Base-by-base conservation (phyloP, 352 stramenopile genomes). In the Globisporangium spiculum region DNA sequence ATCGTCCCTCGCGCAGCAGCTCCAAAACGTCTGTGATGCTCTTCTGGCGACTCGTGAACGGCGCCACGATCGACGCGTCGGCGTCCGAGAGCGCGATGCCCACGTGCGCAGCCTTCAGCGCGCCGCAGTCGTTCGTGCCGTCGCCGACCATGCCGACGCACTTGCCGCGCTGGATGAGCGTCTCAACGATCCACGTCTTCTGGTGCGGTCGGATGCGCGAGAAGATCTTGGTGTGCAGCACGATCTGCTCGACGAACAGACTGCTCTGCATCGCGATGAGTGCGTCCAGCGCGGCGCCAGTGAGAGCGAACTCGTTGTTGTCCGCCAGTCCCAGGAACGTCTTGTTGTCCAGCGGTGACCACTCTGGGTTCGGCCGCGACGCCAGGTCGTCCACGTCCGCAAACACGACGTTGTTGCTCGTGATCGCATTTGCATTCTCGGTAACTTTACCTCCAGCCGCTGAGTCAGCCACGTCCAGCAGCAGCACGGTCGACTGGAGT, bases 1-100 rank as follows among this genome's bases (percentile, higher is more conserved):
- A 95, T 20, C 92, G 86, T 38, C 94, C 94, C 75, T 98, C 94
- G 34, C 79, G 81, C 12, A 98, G 63, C 24, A 98, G 67, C 61
- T 91, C 85, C 1, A 94, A 70, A 1, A 97, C 91, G 58, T 93
- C 91, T 18, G 74, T 84, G 46, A 98, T 88, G 7, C 71, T 77
- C 59, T 97, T 95, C 27, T 89, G 80, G 30, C 91, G 76, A 55
- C 86, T 97, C 18, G 91, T 97, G 66, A 98, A 98, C n/a, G 91
- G 91, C 53, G 91, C 78, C n/a, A 97, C 90, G 62, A 93, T 77
- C 61, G 85, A 94, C n/a, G 92, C 93, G 57, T 98, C 91, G 5
- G 90, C 85, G 70, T 91, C 80, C 36, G 88, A 97, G 14, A 98
- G 74, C 55, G 93, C 91, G 57, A 98, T 74, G 3, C 92, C 92